Percentiles rank a stretch among this genome's conserved stretches.
Evolutionary conservation across 2,329 filamentous ascomycete species (phyloP).

Genomic region (Orbilia blumenaviensis): DNA sequence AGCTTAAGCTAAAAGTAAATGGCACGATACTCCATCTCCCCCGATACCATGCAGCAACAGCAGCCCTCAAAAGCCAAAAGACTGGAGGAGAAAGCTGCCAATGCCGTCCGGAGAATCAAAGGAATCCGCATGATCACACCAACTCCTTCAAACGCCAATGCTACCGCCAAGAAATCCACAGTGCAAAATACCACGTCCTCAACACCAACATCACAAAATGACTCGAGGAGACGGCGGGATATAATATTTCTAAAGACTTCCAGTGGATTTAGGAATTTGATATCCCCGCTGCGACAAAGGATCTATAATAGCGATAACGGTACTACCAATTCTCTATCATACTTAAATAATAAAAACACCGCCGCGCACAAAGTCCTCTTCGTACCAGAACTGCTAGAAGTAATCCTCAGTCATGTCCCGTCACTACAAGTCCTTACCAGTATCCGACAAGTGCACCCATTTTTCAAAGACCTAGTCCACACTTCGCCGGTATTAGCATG

Average conservation of each 20-base stretch:
- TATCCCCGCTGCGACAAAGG: too few species aligned
- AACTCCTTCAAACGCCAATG: not conserved
- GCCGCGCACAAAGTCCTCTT: slow-evolving; percentile 41
- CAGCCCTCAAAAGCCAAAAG: slow-evolving; percentile 11
- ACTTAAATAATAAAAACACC: not conserved
- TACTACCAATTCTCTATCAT: not conserved
- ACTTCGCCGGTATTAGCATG: slow-evolving; percentile 37
- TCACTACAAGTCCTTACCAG: slow-evolving; percentile 50
- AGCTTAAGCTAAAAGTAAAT: not conserved
- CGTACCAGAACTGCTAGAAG: slow-evolving; percentile 41
- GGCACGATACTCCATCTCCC: slow-evolving; percentile 13
- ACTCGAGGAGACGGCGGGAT: not conserved
- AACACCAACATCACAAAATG: not conserved
- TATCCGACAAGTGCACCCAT: slow-evolving; percentile 49
- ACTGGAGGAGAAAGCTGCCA: slow-evolving; percentile 28
- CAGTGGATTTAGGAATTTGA: too few species aligned
- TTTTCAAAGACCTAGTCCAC: slow-evolving; percentile 45
- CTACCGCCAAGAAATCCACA: slow-evolving; percentile 7
- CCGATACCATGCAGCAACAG: not conserved
- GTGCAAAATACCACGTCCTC: slow-evolving; percentile 22
- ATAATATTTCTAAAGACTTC: not conserved
- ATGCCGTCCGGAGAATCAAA: slow-evolving; percentile 42
- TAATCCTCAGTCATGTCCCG: slow-evolving; percentile 41
- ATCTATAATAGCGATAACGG: too few species aligned
- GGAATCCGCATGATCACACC: slow-evolving; percentile 16